Percentiles rank a stretch among this genome's conserved stretches.
These are phyloP conservation scores for Erodium moschatum DNA, from an alignment of 441 rosid species.

Conservation along the genomic window DNA sequence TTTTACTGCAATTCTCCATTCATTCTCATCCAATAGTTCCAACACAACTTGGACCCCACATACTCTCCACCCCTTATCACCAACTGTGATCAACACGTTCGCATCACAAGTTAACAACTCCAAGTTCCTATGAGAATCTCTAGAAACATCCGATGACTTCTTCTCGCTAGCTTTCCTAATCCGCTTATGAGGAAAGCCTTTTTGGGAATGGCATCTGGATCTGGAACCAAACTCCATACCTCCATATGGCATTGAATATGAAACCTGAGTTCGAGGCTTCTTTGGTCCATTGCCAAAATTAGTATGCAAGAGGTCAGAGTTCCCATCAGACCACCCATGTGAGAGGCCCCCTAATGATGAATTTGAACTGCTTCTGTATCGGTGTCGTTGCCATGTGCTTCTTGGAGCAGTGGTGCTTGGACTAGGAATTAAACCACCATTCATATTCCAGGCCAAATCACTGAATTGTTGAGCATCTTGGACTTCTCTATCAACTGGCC, in stretches of 20 bases:
- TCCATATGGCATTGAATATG: constrained; percentile 65
- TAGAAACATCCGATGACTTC: constrained; percentile 44
- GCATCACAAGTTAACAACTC: constrained; percentile 63
- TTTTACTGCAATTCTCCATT: constrained; percentile 85
- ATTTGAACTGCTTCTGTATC: constrained; percentile 43
- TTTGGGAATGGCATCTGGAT: constrained; percentile 44
- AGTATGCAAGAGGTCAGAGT: constrained; percentile 40
- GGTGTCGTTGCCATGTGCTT: constrained; percentile 50
- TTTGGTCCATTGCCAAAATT: constrained; percentile 73
- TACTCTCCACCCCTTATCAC: constrained; percentile 91
- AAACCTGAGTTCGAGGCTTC: constrained; percentile 86
- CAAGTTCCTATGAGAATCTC: constrained; percentile 46
- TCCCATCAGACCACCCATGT: constrained; percentile 72
- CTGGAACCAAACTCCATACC: constrained; percentile 49
- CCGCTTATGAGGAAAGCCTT: constrained; percentile 55
- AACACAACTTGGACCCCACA: constrained; percentile 57
- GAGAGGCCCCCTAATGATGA: constrained; percentile 38
- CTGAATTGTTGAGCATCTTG: constrained; percentile 34
- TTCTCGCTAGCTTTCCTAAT: constrained; percentile 71
- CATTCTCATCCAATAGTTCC: constrained; percentile 74
- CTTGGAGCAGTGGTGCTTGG: constrained; percentile 84
- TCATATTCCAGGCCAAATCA: constrained; percentile 46
- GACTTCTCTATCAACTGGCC: constrained; percentile 28
- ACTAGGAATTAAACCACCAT: constrained; percentile 49
- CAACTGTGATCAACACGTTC: constrained; percentile 57